Evolutionary conservation across 768 basidiomycete genomes (phyloP), one percentile per base, ranked within the genome.

Genomic region (Pleurotus djamor): DNA sequence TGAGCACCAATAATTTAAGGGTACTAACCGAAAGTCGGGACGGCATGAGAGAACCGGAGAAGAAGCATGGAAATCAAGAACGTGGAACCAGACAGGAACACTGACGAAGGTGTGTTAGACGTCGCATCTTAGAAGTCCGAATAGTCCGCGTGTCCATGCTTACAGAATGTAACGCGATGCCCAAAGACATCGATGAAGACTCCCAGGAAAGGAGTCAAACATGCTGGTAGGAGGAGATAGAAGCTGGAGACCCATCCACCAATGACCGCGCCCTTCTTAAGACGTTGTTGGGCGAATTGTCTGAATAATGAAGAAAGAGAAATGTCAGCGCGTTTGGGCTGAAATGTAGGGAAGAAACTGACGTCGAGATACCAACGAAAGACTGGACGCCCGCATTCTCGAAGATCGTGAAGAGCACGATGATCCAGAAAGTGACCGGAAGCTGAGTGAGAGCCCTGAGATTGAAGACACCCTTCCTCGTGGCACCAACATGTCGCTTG

Each of bases 211-310:
- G 76, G 76, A 3, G 75, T 77, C 59, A 77, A 60, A 49, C 71
- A 71, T 5, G 72, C 72, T 1, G 76, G 76, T 6, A 78, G 70
- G 44, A 78, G 66, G 43, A 78, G 64, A 64, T 77, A 78, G 67
- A 78, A 74, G 60, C 73, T 76, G 3, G 76, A 75, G 9, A 77
- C 76, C 76, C 76, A 78, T 59, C 76, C 76, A n/a, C 75, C 75
- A 36, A 78, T 70, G 56, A 78, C 72, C 28, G 76, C 76, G 48
- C 76, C 76, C 63, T 76, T 74, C 64, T 74, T 66, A 34, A 78
- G 65, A 5, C 76, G 69, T 61, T 78, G 76, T 61, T 78, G 76
- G 8, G 74, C 73, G 54, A 76, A 74, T 71, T 77, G 76, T 16
- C 76, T 78, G 3, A 3, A 28, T 28, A 3, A 28, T 28, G 60